phyloP scores from a whole-genome alignment of 768 basidiomycete genomes.

The Thelephora ganbajun region DNA sequence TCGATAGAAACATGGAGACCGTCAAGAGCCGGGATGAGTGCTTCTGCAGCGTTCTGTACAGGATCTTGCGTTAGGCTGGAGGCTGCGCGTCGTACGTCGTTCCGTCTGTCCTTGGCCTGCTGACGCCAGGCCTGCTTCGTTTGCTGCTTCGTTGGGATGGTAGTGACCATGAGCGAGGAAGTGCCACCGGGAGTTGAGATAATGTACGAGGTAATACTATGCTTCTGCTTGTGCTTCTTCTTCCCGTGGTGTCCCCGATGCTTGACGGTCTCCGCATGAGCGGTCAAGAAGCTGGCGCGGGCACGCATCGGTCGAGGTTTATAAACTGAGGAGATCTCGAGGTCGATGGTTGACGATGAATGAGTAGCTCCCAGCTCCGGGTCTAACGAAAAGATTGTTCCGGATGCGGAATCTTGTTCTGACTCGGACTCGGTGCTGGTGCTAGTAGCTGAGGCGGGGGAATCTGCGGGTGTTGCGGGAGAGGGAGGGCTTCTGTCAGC shows the following conservation, averaged over 20 bases:
- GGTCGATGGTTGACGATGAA: slow-evolving; percentile 28
- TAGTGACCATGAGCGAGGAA: not conserved
- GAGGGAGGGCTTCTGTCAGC: slow-evolving; percentile 12
- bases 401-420: slow-evolving; percentile 22
- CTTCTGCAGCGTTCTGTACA: not conserved
- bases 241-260: slow-evolving; percentile 13
- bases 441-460: slow-evolving; percentile 16
- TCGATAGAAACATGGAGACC: slow-evolving; percentile 15
- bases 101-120: slow-evolving; percentile 33
- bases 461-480: slow-evolving; percentile 6
- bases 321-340: slow-evolving; percentile 60
- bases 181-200: not conserved
- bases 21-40: not conserved
- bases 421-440: slow-evolving; percentile 27
- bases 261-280: slow-evolving; percentile 8
- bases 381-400: slow-evolving; percentile 36
- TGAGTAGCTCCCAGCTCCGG: slow-evolving; percentile 6
- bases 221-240: slow-evolving; percentile 12
- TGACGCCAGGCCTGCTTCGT: slow-evolving; percentile 25
- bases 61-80: slow-evolving; percentile 11
- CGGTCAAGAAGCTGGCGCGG: slow-evolving; percentile 16
- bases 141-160: slow-evolving; percentile 10
- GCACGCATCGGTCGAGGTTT: slow-evolving; percentile 57
- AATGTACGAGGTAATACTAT: slow-evolving; percentile 12
- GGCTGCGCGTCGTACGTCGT: slow-evolving; percentile 27